Evolutionary conservation across 176 grass and related monocot genomes (phyloP), one percentile per base, ranked within the genome.

Genomic region (Cenchrus fungigraminus): DNA sequence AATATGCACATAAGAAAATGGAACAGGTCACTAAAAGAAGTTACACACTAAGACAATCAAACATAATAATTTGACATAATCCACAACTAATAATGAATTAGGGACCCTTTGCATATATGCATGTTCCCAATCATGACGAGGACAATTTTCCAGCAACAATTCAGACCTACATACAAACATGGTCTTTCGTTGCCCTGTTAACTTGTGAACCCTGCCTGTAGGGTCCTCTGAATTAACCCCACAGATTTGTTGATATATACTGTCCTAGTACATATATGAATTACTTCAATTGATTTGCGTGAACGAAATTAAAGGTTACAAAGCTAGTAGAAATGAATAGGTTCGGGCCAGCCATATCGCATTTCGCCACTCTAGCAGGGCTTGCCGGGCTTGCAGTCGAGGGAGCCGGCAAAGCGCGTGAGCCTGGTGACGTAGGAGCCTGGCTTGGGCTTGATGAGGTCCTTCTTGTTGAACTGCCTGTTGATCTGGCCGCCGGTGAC

Each of bases 351-450:
- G 45, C 47, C 9, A 42, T 12, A 42, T 12, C 51, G 10, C 68
- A 4, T 49, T 2, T 34, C 31, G 37, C 40, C 10, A 13, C 22
- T 64, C 84, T 87, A 97, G 84, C 95, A 97, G 2, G 83, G 61
- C 84, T 62, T 91, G 73, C 88, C 85, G 55, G 77, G 12, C 25
- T 2, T 74, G 83, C 95, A 97, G 2, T 73, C 78, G 64, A 94
- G 75, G 42, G 90, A 46, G 0, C 92, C 92, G 9, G 92, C 82
- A 65, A 66, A 94, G 68, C 92, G 92, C 2, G 92, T 91, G 83
- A 97, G 88, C 80, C 92, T 91, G 9, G 80, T 89, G 63, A 94
- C 95, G 65, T 89, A 91, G 29, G 77, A 77, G 0, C 92, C 95
- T 0, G 78, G 56, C 76, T 94, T 97, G 46, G 92, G 80, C 79